Conservation (phyloP, 768 basidiomycete species). For the Lentinula detonsa region DNA sequence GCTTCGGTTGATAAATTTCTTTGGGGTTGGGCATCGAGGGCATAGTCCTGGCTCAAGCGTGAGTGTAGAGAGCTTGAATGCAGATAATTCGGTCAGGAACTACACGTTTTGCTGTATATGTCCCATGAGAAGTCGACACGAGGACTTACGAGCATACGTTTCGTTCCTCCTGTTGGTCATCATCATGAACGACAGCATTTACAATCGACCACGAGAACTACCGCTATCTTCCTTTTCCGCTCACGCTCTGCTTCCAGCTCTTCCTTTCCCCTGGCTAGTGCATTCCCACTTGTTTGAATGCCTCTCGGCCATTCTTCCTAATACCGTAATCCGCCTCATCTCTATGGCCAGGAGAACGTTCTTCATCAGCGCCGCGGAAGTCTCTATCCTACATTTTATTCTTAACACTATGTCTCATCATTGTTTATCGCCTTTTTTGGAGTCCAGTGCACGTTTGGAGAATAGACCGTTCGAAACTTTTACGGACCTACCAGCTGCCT, state of each 20-base stretch:
- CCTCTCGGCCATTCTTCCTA: background rate
- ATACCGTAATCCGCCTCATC: background rate
- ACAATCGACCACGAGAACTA: background rate
- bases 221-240: background rate
- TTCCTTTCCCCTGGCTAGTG: background rate
- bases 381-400: background rate
- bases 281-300: background rate
- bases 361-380: background rate
- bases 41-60: background rate
- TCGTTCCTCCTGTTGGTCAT: background rate
- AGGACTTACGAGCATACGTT: background rate
- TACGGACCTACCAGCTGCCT: background rate
- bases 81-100: background rate
- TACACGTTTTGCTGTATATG: background rate
- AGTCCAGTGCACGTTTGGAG: background rate
- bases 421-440: background rate
- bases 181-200: constrained; percentile 1
- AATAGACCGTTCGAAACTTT: background rate
- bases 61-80: background rate
- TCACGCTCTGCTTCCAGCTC: too few species aligned
- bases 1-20: background rate
- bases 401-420: background rate
- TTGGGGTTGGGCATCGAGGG: background rate
- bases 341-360: background rate
- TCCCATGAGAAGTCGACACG: background rate